These are phyloP conservation scores for Peronospora farinosa DNA, from an alignment of 352 stramenopile genomes.

Conservation along the genomic window DNA sequence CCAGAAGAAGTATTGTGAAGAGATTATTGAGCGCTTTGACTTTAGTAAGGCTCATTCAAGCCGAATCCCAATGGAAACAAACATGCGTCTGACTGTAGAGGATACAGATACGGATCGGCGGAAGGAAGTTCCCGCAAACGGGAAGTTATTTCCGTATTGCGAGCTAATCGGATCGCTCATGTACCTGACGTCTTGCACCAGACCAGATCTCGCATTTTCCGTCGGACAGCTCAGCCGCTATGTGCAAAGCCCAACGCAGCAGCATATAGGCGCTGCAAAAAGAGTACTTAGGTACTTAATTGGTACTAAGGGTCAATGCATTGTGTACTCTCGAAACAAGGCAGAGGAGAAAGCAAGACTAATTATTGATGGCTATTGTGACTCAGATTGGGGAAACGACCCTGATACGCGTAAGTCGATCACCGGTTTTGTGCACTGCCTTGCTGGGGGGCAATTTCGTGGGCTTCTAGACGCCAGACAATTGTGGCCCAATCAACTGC, in stretches of 20 bases:
- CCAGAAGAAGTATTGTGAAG: conserved; percentile 8
- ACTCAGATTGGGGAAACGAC: conserved; percentile 12
- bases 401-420: conserved; percentile 10
- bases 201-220: conserved; percentile 20
- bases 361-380: conserved; percentile 5
- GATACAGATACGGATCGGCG: neutral
- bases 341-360: neutral
- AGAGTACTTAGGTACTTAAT: conserved; percentile 2
- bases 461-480: conserved; percentile 7
- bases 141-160: conserved; percentile 10
- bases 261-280: conserved; percentile 7
- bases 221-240: conserved; percentile 25
- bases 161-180: conserved; percentile 19
- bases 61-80: neutral
- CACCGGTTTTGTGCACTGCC: conserved; percentile 5
- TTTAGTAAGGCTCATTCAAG: neutral
- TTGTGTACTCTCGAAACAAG: neutral
- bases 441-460: conserved; percentile 11
- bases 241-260: conserved; percentile 8
- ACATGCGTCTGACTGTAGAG: neutral
- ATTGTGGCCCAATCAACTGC: conserved; percentile 18
- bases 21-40: conserved; percentile 1
- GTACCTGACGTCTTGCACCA: conserved; percentile 26
- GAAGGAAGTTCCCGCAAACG: neutral
- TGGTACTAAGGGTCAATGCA: neutral